Conservation (phyloP, 108 stramenopile species). For the Cyclotella kingstonii region DNA sequence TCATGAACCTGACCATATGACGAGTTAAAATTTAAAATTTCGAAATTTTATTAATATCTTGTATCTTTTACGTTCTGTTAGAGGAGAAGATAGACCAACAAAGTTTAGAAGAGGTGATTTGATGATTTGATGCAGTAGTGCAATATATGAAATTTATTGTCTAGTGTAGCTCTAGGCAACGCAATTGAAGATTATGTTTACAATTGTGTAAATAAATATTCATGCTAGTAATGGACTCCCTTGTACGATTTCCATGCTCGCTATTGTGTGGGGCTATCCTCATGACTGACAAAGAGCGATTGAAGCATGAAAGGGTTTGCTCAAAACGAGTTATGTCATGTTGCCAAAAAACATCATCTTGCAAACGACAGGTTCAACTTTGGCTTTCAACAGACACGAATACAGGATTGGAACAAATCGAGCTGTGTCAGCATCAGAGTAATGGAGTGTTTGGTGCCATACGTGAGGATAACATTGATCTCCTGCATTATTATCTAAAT, state of each 20-base stretch:
- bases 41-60: no score
- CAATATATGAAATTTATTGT: no score
- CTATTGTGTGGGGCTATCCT: not conserved
- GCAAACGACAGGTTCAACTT: not conserved
- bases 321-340: conserved; percentile 2
- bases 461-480: conserved; percentile 12
- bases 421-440: not conserved
- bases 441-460: conserved; percentile 26
- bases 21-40: not conserved
- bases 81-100: no score
- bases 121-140: no score
- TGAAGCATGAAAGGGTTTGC: not conserved
- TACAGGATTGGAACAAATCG: not conserved
- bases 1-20: not conserved
- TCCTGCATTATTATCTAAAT: conserved; percentile 1
- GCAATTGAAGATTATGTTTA: no score
- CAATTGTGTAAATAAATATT: no score
- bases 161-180: no score
- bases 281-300: conserved; percentile 1
- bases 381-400: not conserved
- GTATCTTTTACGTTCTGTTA: no score
- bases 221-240: no score
- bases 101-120: no score
- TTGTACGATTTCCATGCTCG: not conserved
- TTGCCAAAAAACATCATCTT: conserved; percentile 16